A percentile compares a stretch with the other conserved stretches of the same genome.
phyloP scores from a whole-genome alignment of 2,329 filamentous ascomycete genomes.

The Domatiomyces catenatus region DNA sequence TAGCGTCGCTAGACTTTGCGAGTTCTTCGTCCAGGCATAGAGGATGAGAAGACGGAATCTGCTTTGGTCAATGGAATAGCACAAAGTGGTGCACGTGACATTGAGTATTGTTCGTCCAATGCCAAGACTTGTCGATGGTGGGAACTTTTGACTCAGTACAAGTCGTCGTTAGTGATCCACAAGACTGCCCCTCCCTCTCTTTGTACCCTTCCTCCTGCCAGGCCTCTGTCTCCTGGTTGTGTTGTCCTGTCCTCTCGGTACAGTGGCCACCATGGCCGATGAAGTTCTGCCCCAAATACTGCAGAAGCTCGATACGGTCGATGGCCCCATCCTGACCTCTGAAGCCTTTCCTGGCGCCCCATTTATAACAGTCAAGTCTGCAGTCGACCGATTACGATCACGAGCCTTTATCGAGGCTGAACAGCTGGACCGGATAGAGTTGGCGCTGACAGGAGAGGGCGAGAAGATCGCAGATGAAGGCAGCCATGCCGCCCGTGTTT shows the following conservation, averaged over 20 bases:
- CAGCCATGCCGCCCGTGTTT: slow-evolving; percentile 70
- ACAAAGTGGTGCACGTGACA: too few relatives aligned
- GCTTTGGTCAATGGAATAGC: too few relatives aligned
- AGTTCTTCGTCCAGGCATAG: too few relatives aligned
- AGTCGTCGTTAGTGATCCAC: background rate
- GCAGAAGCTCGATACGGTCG: slow-evolving; percentile 46
- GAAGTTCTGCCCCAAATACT: slow-evolving; percentile 33
- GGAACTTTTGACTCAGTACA: background rate
- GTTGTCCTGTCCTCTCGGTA: background rate
- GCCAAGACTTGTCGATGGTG: background rate
- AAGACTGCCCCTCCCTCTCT: background rate
- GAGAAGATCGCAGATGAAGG: slow-evolving; percentile 57
- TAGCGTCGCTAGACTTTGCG: too few relatives aligned
- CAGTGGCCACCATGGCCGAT: slow-evolving; percentile 14
- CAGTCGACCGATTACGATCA: slow-evolving; percentile 70
- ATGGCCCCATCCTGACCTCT: slow-evolving; percentile 48
- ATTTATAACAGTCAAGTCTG: slow-evolving; percentile 63
- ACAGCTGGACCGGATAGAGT: slow-evolving; percentile 64
- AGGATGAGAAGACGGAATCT: too few relatives aligned
- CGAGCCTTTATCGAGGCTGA: slow-evolving; percentile 79
- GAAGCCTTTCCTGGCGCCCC: slow-evolving; percentile 53
- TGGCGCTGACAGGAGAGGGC: slow-evolving; percentile 59
- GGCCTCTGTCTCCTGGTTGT: background rate
- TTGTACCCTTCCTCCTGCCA: background rate
- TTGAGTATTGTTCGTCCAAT: background rate